Conservation (phyloP, 2,329 filamentous ascomycete genomes). For the Fusarium sp. region DNA sequence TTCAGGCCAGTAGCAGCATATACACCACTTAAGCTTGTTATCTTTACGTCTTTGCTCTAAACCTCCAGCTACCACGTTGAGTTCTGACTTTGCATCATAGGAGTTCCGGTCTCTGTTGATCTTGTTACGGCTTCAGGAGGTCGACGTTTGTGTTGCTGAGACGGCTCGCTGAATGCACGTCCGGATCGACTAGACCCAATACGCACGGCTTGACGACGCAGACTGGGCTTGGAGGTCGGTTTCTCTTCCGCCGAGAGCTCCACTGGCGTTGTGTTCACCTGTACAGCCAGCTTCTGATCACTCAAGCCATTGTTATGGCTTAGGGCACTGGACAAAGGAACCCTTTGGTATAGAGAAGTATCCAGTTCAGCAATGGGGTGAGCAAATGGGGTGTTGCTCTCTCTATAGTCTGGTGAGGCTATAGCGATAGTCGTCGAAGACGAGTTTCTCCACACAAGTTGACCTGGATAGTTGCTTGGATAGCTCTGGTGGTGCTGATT, state of each 20-base stretch:
- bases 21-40: too few species aligned
- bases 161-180: not conserved
- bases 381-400: not conserved
- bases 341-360: conserved; percentile 13
- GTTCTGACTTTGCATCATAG: not conserved
- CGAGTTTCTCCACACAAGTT: conserved; percentile 21
- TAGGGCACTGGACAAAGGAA: conserved; percentile 1
- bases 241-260: conserved; percentile 14
- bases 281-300: conserved; percentile 5
- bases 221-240: not conserved
- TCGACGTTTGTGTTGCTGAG: not conserved
- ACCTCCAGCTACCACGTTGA: not conserved
- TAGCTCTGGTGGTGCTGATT: not conserved
- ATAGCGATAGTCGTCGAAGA: conserved; percentile 17
- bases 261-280: conserved; percentile 20
- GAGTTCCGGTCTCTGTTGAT: not conserved
- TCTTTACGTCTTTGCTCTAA: not conserved
- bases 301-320: not conserved
- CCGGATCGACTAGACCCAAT: not conserved
- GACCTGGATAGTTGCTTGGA: conserved; percentile 4
- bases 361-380: conserved; percentile 27
- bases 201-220: not conserved
- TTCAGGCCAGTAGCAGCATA: not conserved
- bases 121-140: not conserved
- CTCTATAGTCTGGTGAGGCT: not conserved